These are phyloP conservation scores for Fomitopsis schrenkii DNA, from an alignment of 1,284 basidiomycete genomes.

Conservation along the genomic window DNA sequence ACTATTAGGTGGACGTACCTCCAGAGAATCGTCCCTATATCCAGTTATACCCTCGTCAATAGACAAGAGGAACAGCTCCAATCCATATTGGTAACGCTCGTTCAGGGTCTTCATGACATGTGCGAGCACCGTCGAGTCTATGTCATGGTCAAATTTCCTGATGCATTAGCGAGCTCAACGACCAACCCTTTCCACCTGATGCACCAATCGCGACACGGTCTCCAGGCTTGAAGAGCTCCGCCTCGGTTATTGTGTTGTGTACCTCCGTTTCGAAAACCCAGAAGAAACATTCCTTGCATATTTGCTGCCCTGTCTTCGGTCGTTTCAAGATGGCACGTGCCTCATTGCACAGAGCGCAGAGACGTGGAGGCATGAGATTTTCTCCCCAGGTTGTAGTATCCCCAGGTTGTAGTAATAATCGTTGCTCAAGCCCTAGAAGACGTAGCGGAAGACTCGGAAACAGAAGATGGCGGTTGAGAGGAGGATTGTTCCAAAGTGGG, in stretches of 20 bases:
- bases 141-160: constrained; percentile 2
- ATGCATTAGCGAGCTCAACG: too few relatives aligned
- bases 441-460: too few relatives aligned
- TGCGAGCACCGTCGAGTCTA: constrained; percentile 97
- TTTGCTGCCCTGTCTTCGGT: constrained; percentile 96
- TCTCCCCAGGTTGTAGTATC: not conserved
- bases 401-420: not conserved
- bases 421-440: too few relatives aligned
- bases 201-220: constrained; percentile 97
- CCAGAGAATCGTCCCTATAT: constrained; percentile 95
- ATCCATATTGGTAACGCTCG: constrained; percentile 89
- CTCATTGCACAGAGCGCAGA: constrained; percentile 72
- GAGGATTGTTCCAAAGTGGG: too few relatives aligned
- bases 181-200: constrained; percentile 91
- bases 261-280: constrained; percentile 98
- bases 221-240: constrained; percentile 83
- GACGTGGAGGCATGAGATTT: constrained; percentile 58
- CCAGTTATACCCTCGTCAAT: constrained; percentile 99
- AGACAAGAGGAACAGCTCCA: constrained; percentile 90
- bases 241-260: constrained; percentile 88
- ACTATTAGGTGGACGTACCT: constrained; percentile 46
- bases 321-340: constrained; percentile 87
- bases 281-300: constrained; percentile 95
- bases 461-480: too few relatives aligned
- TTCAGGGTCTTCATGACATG: constrained; percentile 96